Percentiles rank a stretch among this genome's conserved stretches.
Evolutionary conservation across 1,139 yeast species (phyloP).

Genomic region (Blastobotrys elegans): DNA sequence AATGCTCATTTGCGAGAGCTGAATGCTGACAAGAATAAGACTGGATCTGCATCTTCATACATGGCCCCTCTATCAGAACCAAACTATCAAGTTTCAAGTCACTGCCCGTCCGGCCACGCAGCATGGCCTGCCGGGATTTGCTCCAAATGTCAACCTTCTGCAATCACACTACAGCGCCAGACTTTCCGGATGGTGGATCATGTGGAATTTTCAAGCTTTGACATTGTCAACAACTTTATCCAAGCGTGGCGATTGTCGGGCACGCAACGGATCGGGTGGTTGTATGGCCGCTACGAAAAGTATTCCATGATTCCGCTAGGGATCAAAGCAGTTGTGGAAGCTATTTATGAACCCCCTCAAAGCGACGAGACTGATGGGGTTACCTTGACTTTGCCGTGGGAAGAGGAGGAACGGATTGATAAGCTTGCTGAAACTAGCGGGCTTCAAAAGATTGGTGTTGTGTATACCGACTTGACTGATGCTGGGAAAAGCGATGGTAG

Average conservation of each 20-base stretch:
- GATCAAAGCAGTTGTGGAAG: slow-evolving; percentile 87
- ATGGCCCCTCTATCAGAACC: slow-evolving; percentile 79
- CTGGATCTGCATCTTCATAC: slow-evolving; percentile 59
- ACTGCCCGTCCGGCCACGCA: slow-evolving; percentile 76
- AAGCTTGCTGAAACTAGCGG: slow-evolving; percentile 59
- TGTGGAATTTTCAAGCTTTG: slow-evolving; percentile 77
- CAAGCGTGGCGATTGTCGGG: slow-evolving; percentile 91
- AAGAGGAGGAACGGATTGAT: slow-evolving; percentile 45
- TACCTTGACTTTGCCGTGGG: slow-evolving; percentile 57
- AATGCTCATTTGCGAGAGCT: slow-evolving; percentile 76
- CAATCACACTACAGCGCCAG: slow-evolving; percentile 88
- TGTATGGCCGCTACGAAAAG: slow-evolving; percentile 75
- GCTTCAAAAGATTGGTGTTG: slow-evolving; percentile 67
- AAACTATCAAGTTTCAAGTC: slow-evolving; percentile 54
- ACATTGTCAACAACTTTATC: slow-evolving; percentile 72
- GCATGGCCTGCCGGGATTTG: slow-evolving; percentile 96
- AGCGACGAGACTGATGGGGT: slow-evolving; percentile 81
- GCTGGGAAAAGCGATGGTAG: slow-evolving; percentile 83
- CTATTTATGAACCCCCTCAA: slow-evolving; percentile 92
- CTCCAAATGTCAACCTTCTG: slow-evolving; percentile 96
- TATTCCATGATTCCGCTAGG: slow-evolving; percentile 89
- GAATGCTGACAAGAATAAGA: slow-evolving; percentile 64
- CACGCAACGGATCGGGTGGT: slow-evolving; percentile 74
- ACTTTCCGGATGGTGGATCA: slow-evolving; percentile 95
- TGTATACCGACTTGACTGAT: slow-evolving; percentile 87